A percentile compares a stretch with the other conserved stretches of the same genome.
Evolutionary conservation across 495 filamentous ascomycete species (phyloP).

Genomic region (Aspergillus diversus): DNA sequence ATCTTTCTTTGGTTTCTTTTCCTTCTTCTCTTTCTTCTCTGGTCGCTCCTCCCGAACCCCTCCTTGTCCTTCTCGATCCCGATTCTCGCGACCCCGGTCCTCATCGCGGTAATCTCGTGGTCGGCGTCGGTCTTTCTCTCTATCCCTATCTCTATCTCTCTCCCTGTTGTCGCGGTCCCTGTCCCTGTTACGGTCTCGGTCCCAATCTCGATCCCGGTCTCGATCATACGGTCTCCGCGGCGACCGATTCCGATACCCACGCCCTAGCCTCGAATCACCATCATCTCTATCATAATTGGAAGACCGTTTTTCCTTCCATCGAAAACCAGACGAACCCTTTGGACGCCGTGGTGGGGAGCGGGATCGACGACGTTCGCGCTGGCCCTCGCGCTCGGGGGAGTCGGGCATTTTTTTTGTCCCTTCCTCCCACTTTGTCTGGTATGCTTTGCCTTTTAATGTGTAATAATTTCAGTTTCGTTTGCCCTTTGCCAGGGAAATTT

Average conservation of each 20-base stretch:
- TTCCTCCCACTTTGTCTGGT: background rate
- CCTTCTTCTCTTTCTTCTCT: constrained; percentile 35
- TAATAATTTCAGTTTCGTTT: background rate
- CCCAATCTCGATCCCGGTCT: constrained; percentile 10
- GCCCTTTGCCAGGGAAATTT: background rate
- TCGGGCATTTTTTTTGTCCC: constrained; percentile 13
- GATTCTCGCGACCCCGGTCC: constrained; percentile 27
- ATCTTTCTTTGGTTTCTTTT: constrained; percentile 45
- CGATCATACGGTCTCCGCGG: constrained; percentile 16
- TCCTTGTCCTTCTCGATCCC: constrained; percentile 27
- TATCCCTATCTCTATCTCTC: constrained; percentile 10
- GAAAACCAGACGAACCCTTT: constrained; percentile 20
- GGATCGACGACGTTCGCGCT: constrained; percentile 18
- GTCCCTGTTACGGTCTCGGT: constrained; percentile 9
- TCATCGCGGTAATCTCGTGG: constrained; percentile 23
- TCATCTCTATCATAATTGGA: constrained; percentile 9
- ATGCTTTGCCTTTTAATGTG: background rate
- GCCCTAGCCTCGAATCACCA: constrained; percentile 8
- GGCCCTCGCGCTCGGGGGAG: constrained; percentile 5
- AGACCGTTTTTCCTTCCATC: constrained; percentile 25
- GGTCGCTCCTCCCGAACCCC: constrained; percentile 36
- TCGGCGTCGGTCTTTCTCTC: constrained; percentile 30
- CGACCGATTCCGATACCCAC: constrained; percentile 20
- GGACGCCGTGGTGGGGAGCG: constrained; percentile 25
- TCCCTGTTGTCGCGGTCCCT: background rate